Evolutionary conservation across 768 basidiomycete species (phyloP).

Genomic region (Mrakia blollopis): DNA sequence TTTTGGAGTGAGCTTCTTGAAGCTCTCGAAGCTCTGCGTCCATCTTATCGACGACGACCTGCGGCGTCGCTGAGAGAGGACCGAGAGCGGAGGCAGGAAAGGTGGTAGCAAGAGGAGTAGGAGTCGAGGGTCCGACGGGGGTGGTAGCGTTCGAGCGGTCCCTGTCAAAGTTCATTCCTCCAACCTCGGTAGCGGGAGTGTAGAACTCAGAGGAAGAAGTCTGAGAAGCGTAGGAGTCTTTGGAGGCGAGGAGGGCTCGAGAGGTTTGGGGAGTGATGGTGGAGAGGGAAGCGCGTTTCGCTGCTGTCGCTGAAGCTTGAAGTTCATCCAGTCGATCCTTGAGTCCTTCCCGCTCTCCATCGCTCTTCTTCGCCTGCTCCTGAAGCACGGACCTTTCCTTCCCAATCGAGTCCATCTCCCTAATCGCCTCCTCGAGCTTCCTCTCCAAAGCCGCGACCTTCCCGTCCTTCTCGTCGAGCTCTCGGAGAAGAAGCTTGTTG

Average conservation of each 20-base stretch:
- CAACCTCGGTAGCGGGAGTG: slow-evolving; percentile 12
- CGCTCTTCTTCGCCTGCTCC: slow-evolving; percentile 64
- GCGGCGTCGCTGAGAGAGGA: slow-evolving; percentile 4
- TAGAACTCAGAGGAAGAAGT: neutral
- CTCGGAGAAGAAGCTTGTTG: slow-evolving; percentile 63
- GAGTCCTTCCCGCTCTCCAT: slow-evolving; percentile 58
- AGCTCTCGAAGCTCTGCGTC: slow-evolving; percentile 61
- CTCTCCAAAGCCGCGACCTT: slow-evolving; percentile 69
- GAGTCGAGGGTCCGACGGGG: neutral
- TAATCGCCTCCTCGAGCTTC: slow-evolving; percentile 73
- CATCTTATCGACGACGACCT: slow-evolving; percentile 11
- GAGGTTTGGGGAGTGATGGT: neutral
- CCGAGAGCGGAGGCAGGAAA: neutral
- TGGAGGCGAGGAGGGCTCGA: neutral
- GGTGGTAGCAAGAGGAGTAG: neutral
- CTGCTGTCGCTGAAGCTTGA: neutral
- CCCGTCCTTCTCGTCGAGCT: slow-evolving; percentile 76
- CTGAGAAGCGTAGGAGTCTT: neutral
- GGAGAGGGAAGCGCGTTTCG: neutral
- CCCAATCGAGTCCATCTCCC: slow-evolving; percentile 61
- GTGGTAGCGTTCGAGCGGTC: neutral
- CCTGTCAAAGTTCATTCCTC: neutral
- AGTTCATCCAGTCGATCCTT: neutral
- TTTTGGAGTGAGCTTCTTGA: slow-evolving; percentile 33
- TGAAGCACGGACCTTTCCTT: slow-evolving; percentile 64